A percentile compares a stretch with the other conserved stretches of the same genome.
Evolutionary conservation across 805 yeast species (phyloP).

Genomic region (Starmera amethionina): DNA sequence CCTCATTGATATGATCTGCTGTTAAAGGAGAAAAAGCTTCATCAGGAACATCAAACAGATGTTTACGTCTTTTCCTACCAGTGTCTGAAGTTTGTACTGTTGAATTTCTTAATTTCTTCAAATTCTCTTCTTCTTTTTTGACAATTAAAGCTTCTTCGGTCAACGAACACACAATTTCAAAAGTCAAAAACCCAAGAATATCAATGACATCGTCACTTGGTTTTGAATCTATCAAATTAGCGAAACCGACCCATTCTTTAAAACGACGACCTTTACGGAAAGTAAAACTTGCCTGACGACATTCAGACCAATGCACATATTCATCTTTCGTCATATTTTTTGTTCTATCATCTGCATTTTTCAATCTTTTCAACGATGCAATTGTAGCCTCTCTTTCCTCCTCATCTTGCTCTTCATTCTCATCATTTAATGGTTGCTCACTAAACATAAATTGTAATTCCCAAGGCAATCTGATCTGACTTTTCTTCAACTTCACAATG

Average conservation of each 20-base stretch:
- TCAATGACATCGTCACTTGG: conserved; percentile 97
- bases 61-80: conserved; percentile 39
- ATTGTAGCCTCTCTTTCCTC: conserved; percentile 84
- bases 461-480: conserved; percentile 87
- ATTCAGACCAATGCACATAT: conserved; percentile 98
- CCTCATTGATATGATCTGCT: conserved; percentile 78
- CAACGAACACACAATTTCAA: conserved; percentile 90
- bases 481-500: conserved; percentile 54
- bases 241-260: conserved; percentile 91
- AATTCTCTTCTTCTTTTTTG: conserved; percentile 54
- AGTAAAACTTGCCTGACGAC: conserved; percentile 95
- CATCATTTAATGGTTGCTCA: conserved; percentile 75
- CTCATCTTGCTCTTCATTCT: conserved; percentile 64
- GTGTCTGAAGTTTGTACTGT: conserved; percentile 16
- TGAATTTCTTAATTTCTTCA: conserved; percentile 22
- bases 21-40: conserved; percentile 69
- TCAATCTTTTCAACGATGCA: conserved; percentile 81
- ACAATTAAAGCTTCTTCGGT: conserved; percentile 87
- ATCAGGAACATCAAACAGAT: conserved; percentile 82
- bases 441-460: conserved; percentile 88
- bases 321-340: conserved; percentile 92
- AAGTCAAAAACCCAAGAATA: conserved; percentile 88
- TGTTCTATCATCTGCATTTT: conserved; percentile 91
- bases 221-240: conserved; percentile 74
- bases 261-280: conserved; percentile 90